Base-by-base conservation (phyloP, 1,284 basidiomycete genomes). In the Entoloma clypeatum region DNA sequence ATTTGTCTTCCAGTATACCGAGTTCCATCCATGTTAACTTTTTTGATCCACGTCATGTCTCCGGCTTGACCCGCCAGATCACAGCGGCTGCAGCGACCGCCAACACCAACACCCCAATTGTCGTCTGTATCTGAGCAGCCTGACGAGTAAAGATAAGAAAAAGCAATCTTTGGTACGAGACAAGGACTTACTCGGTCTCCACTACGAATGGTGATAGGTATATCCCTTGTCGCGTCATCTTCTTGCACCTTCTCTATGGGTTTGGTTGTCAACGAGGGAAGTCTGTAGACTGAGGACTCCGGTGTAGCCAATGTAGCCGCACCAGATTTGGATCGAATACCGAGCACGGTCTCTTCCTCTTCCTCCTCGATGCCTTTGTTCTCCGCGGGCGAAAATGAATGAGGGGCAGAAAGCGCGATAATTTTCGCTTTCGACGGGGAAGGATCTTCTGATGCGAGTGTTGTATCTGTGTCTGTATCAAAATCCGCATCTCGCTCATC, bases 11-110 rank as follows among this genome's bases (percentile, higher is more conserved):
- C n/a, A n/a, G n/a, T n/a, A n/a, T n/a, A n/a, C n/a, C n/a, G n/a
- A n/a, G n/a, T n/a, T n/a, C n/a, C n/a, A n/a, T n/a, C n/a, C n/a
- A n/a, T n/a, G n/a, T n/a, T n/a, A n/a, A n/a, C n/a, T n/a, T n/a
- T n/a, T n/a, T n/a, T n/a, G n/a, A n/a, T n/a, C n/a, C 11, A 21
- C 14, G 33, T 23, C 10, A n/a, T 13, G n/a, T n/a, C n/a, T n/a
- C n/a, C n/a, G n/a, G n/a, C n/a, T n/a, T n/a, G n/a, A 1, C 19
- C 11, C 19, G 4, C 19, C 19, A 36, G 7, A 80, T 61, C 29
- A 84, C 81, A 3, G 79, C 81, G n/a, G 74, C 80, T 3, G 79
- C 78, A 6, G 77, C 79, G 3, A 79, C 72, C 37, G 75, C 68
- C 22, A 83, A 58, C 1, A 83, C 67, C 8, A 83, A 54, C 4